These are phyloP conservation scores for Colletotrichum viniferum DNA, from an alignment of 2,329 filamentous ascomycete species.

Conservation along the genomic window DNA sequence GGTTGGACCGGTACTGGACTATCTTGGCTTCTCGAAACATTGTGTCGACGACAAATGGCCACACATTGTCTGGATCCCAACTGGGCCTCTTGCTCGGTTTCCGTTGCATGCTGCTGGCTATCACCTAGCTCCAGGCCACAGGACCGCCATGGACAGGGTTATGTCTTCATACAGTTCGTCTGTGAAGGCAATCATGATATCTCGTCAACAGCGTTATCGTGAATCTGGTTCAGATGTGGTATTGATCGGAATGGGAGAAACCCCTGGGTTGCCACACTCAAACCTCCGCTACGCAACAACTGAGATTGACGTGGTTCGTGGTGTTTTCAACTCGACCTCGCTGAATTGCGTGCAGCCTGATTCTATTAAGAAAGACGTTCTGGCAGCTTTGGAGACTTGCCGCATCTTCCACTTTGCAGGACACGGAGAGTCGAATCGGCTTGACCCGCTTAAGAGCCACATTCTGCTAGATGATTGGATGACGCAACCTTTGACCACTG, in stretches of 20 bases:
- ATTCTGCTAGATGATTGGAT: slow-evolving; percentile 12
- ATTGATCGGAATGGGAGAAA: slow-evolving; percentile 32
- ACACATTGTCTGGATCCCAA: slow-evolving; percentile 39
- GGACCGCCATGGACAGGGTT: slow-evolving; percentile 36
- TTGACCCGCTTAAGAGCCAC: slow-evolving; percentile 16
- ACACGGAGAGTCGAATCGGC: slow-evolving; percentile 28
- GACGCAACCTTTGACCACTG: slow-evolving; percentile 14
- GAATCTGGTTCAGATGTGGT: slow-evolving; percentile 1
- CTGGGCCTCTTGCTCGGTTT: slow-evolving; percentile 29
- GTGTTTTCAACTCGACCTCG: slow-evolving; percentile 2
- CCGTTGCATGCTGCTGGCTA: slow-evolving; percentile 39
- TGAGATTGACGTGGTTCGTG: slow-evolving; percentile 23
- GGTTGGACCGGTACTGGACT: slow-evolving; percentile 29
- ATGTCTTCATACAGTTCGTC: slow-evolving; percentile 43
- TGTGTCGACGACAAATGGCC: slow-evolving; percentile 17
- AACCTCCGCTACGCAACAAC: slow-evolving; percentile 20
- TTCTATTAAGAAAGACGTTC: slow-evolving; percentile 24
- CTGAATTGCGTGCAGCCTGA: background rate
- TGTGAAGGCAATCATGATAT: slow-evolving; percentile 33
- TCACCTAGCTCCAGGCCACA: slow-evolving; percentile 22
- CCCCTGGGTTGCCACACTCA: background rate
- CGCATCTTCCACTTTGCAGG: slow-evolving; percentile 48
- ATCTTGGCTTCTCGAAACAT: slow-evolving; percentile 26
- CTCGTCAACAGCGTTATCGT: background rate
- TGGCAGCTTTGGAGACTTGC: slow-evolving; percentile 27